Evolutionary conservation across 169 alveolate genomes (phyloP), one percentile per base, ranked within the genome.

Genomic region (Cryptosporidium sp.): DNA sequence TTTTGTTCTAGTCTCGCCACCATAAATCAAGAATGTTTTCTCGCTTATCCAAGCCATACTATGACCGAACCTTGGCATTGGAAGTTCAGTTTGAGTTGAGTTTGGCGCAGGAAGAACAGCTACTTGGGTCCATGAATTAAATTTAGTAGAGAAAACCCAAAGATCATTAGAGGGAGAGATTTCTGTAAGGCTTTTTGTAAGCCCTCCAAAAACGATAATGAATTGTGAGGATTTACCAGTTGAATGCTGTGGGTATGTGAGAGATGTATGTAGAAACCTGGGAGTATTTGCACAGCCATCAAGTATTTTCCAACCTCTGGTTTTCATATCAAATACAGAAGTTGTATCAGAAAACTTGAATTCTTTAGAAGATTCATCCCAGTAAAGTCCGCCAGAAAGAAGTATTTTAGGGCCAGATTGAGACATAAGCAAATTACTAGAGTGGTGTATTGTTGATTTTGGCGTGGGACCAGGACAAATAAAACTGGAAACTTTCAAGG

Each of bases 31-130:
- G 68, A 96, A 53, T 7, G 95, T 94, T 70, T 93, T 93, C 18
- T 95, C 96, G 58, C 94, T 96, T 3, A 97, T 93, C 98, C 98
- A 96, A 12, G 94, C 87, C 51, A 94, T 91, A 72, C 94, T 93
- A 65, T 94, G 93, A 5, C 98, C 98, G 87, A 93, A 95, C 42
- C 98, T 93, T 3, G 97, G 97, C 33, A 92, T 86, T 12, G 98
- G 98, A 21, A 80, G 86, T 35, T 87, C 94, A n/a, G 92, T 91
- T 33, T 92, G 91, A 18, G 94, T 67, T 37, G 92, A 94, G 72
- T 95, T 80, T 5, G 89, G 89, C 6, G 89, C 89, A 9, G 80
- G 73, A 33, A 80, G 60, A 35, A 80, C 89, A 7, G 89, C 96
- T 37, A 96, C 95, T 70, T 92, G 94, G 29, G 92, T 89, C 98